Conservation (phyloP, 768 basidiomycete species). For the Lenzites betulinus region DNA sequence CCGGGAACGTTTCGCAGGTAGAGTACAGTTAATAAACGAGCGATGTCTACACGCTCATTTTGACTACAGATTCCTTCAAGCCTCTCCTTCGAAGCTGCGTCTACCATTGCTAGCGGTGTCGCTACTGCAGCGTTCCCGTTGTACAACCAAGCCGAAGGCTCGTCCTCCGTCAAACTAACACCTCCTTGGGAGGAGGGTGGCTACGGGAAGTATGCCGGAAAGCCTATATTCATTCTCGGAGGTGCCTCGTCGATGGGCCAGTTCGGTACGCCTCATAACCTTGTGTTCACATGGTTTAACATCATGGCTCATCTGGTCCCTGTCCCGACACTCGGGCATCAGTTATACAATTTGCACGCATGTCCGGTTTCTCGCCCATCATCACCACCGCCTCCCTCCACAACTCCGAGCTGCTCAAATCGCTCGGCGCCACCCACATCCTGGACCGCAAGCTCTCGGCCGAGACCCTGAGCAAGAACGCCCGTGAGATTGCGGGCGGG, state of each 20-base stretch:
- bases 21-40: neutral
- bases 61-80: slow-evolving; percentile 12
- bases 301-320: neutral
- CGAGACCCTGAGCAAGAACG: slow-evolving; percentile 10
- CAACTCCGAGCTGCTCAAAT: slow-evolving; percentile 26
- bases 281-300: neutral
- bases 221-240: slow-evolving; percentile 30
- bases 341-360: slow-evolving; percentile 31
- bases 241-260: slow-evolving; percentile 33
- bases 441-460: slow-evolving; percentile 28
- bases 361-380: slow-evolving; percentile 35
- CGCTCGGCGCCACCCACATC: slow-evolving; percentile 31
- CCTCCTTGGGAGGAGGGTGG: slow-evolving; percentile 29
- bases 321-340: no score
- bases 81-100: slow-evolving; percentile 20
- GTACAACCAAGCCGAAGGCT: slow-evolving; percentile 9
- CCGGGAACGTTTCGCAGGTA: neutral
- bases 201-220: slow-evolving; percentile 23
- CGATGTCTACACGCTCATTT: neutral
- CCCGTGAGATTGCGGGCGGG: slow-evolving; percentile 20
- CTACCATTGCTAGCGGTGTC: slow-evolving; percentile 14
- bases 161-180: slow-evolving; percentile 19
- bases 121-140: slow-evolving; percentile 16
- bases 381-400: slow-evolving; percentile 31
- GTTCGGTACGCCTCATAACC: slow-evolving; percentile 22